Evolutionary conservation across 2,329 filamentous ascomycete species (phyloP), one percentile per base, ranked within the genome.

Genomic region (Alternaria hordeiaustralica): DNA sequence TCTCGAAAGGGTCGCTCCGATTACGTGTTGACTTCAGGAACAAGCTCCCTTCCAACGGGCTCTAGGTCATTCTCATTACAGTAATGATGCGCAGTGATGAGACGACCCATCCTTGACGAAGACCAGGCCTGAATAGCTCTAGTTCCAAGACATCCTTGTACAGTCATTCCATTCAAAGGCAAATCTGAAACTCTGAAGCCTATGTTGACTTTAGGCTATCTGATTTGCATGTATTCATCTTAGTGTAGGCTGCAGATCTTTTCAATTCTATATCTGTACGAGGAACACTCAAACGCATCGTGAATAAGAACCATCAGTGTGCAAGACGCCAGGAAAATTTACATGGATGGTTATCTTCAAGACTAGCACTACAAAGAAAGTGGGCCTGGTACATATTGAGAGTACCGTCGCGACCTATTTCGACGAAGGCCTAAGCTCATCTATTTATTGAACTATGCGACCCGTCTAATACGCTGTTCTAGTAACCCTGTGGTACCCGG

Each of bases 61-160:
- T 11, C 36, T 6, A 41, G 1, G 4, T 18, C n/a, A 6, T 41
- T 41, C 36, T 41, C 0, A 41, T 41, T 11, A 0, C n/a, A 1
- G n/a, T 11, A 9, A 41, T 41, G 0, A 41, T 41, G 36, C 36
- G 36, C 36, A 0, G 3, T n/a, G 15, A 36, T 36, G 33, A 36
- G 15, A 36, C 33, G 33, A 18, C 36, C 0, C 9, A 18, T 2
- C 36, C 36, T 3, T 3, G 8, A 41, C 9, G 4, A 3, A 41
- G 1, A 3, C 9, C 36, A 41, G 4, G 36, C 36, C n/a, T 41
- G 0, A n/a, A 0, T 41, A 1, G n/a, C 36, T 41, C 15, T 41
- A 11, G 9, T 6, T 18, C n/a, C n/a, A 41, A 41, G 15, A 41
- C 36, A 18, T 41, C 33, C 0, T 8, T 41, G 33, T 18, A 10